phyloP scores from a whole-genome alignment of 1,284 basidiomycete species.

The Malassezia pachydermatis region DNA sequence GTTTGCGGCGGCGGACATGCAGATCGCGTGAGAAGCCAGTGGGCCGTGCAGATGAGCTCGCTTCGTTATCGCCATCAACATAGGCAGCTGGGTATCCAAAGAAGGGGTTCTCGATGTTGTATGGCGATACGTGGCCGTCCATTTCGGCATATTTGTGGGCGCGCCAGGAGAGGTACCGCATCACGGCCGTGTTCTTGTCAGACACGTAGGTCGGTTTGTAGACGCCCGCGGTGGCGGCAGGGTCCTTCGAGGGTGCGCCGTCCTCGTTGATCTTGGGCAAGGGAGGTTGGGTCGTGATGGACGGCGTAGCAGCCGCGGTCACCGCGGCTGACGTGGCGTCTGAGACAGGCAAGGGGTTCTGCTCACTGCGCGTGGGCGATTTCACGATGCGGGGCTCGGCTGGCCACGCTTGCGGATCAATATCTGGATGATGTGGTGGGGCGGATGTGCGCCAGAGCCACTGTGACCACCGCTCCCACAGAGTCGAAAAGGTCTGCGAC shows the following conservation, averaged over 20 bases:
- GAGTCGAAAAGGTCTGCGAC: too few relatives aligned
- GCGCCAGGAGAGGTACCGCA: conserved; percentile 33
- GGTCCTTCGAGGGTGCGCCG: background rate
- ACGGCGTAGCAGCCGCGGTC: too few relatives aligned
- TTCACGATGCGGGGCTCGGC: background rate
- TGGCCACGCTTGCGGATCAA: background rate
- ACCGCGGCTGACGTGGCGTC: too few relatives aligned
- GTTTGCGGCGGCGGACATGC: conserved; percentile 30
- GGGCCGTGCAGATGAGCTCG: background rate
- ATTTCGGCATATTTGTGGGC: conserved; percentile 26
- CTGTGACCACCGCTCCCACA: too few relatives aligned
- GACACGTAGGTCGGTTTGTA: background rate
- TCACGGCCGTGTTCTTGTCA: conserved; percentile 6
- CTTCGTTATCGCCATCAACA: conserved; percentile 19
- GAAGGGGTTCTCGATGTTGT: conserved; percentile 59
- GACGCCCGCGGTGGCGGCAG: background rate
- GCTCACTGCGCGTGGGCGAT: too few relatives aligned
- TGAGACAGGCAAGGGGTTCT: too few relatives aligned
- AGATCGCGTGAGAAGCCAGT: conserved; percentile 19
- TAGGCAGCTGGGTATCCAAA: conserved; percentile 63
- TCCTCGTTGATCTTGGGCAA: too few relatives aligned
- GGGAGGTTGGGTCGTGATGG: too few relatives aligned
- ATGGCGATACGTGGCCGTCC: conserved; percentile 44
- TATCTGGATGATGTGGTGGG: too few relatives aligned
- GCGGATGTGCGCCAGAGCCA: too few relatives aligned